A percentile compares a stretch with the other conserved stretches of the same genome.
Conservation (phyloP, 768 basidiomycete species). For the Kwoniella europaea region DNA sequence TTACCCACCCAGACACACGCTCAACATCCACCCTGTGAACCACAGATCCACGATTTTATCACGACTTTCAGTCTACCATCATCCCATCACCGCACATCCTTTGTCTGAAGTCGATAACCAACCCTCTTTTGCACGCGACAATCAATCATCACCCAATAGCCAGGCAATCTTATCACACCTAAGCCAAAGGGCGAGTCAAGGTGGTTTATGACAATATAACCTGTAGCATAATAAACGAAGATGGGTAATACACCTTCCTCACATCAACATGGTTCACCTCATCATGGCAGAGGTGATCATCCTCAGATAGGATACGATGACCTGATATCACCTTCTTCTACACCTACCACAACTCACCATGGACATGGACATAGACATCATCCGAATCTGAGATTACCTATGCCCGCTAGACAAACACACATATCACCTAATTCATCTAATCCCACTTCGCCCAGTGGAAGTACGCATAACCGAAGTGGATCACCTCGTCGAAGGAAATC, state of each 20-base stretch:
- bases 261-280: constrained; percentile 24
- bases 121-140: constrained; percentile 15
- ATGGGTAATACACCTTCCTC: constrained; percentile 45
- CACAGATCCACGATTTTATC: constrained; percentile 6
- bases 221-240: constrained; percentile 1
- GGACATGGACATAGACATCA: constrained; percentile 13
- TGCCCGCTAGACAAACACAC: constrained; percentile 45
- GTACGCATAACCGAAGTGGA: constrained; percentile 9
- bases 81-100: background rate
- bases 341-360: constrained; percentile 7
- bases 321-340: constrained; percentile 10
- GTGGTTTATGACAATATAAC: no score
- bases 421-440: constrained; percentile 51
- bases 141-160: background rate
- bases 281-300: background rate
- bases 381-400: constrained; percentile 47
- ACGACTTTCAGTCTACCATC: background rate
- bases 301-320: constrained; percentile 1
- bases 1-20: background rate
- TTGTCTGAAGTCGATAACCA: background rate
- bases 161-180: background rate
- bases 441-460: constrained; percentile 46
- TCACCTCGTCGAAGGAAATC: constrained; percentile 56
- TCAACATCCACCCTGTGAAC: background rate
- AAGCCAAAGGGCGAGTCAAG: no score